A percentile compares a stretch with the other conserved stretches of the same genome.
Evolutionary conservation across 2,329 filamentous ascomycete genomes (phyloP).

Genomic region (Verticillium longisporum): DNA sequence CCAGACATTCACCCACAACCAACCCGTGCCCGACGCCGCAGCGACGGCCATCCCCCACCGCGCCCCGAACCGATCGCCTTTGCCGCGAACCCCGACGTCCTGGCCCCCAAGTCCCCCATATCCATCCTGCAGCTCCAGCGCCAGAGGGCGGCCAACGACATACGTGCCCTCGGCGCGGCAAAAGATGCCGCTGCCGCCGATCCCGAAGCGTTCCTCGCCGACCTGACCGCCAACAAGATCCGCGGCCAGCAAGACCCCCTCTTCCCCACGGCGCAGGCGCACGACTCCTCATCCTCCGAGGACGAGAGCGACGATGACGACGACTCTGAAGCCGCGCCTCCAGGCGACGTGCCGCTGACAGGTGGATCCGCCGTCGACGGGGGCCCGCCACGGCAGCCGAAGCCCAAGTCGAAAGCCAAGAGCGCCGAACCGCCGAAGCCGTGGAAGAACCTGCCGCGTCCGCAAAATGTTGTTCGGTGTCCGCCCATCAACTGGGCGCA

Average conservation of each 20-base stretch:
- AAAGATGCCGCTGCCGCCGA: constrained; percentile 65
- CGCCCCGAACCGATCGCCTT: constrained; percentile 49
- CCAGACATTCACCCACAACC: constrained; percentile 36
- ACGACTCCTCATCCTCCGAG: constrained; percentile 9
- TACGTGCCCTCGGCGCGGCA: constrained; percentile 60
- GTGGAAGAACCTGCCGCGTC: constrained; percentile 64
- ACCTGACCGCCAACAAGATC: constrained; percentile 58
- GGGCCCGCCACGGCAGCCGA: constrained; percentile 1
- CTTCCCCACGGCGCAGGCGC: constrained; percentile 15
- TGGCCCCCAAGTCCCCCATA: constrained; percentile 80
- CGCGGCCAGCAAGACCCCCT: constrained; percentile 28
- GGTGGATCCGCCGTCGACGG: background rate
- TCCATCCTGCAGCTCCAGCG: constrained; percentile 82
- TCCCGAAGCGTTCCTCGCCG: constrained; percentile 64
- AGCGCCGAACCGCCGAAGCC: constrained; percentile 8
- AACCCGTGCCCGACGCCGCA: constrained; percentile 28
- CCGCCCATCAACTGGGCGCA: constrained; percentile 93
- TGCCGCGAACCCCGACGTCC: constrained; percentile 71
- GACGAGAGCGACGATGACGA: constrained; percentile 22
- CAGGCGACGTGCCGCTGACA: background rate
- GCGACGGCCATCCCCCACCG: constrained; percentile 33
- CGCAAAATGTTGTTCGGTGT: constrained; percentile 77
- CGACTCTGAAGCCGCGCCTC: constrained; percentile 10
- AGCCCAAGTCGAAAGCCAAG: constrained; percentile 5
- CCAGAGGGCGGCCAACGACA: constrained; percentile 68